Conservation (phyloP, 2,329 filamentous ascomycete genomes). For the Ascochyta clinopodiicola region DNA sequence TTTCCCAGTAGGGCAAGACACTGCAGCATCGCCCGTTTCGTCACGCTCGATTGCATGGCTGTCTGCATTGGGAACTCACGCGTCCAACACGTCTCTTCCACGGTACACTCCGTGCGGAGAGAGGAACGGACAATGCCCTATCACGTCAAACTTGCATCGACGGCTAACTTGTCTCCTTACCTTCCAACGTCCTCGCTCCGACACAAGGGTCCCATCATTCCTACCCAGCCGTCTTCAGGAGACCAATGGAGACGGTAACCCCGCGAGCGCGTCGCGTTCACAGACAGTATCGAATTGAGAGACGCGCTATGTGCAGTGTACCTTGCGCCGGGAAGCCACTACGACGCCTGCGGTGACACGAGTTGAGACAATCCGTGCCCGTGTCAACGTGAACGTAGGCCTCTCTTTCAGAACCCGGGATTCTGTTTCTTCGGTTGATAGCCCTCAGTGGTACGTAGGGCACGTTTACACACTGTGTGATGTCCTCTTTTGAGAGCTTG, state of each 20-base stretch:
- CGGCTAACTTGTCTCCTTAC: constrained; percentile 8
- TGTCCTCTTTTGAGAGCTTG: constrained; percentile 5
- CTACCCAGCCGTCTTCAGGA: constrained; percentile 7
- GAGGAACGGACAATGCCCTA: not conserved
- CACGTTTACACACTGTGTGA: constrained; percentile 13
- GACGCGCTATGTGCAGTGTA: not conserved
- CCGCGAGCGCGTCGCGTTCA: constrained; percentile 12
- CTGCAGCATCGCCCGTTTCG: constrained; percentile 1
- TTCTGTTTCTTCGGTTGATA: not conserved
- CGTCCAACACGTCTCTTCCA: constrained; percentile 11
- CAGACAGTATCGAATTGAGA: not conserved
- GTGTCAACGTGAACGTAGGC: not conserved
- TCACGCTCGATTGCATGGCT: constrained; percentile 3
- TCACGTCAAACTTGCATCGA: not conserved
- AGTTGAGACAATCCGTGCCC: constrained; percentile 3
- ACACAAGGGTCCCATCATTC: constrained; percentile 13
- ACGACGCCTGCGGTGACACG: constrained; percentile 14
- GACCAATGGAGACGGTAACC: not conserved
- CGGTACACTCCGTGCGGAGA: not conserved
- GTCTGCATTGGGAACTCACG: constrained; percentile 6
- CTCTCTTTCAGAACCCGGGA: not conserved
- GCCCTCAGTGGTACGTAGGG: constrained; percentile 11
- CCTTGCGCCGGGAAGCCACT: constrained; percentile 9
- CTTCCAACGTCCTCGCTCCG: not conserved
- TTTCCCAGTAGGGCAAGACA: constrained; percentile 1